Evolutionary conservation across 2,329 filamentous ascomycete genomes (phyloP), one percentile per base, ranked within the genome.

Genomic region (Leptodontidium sp.): DNA sequence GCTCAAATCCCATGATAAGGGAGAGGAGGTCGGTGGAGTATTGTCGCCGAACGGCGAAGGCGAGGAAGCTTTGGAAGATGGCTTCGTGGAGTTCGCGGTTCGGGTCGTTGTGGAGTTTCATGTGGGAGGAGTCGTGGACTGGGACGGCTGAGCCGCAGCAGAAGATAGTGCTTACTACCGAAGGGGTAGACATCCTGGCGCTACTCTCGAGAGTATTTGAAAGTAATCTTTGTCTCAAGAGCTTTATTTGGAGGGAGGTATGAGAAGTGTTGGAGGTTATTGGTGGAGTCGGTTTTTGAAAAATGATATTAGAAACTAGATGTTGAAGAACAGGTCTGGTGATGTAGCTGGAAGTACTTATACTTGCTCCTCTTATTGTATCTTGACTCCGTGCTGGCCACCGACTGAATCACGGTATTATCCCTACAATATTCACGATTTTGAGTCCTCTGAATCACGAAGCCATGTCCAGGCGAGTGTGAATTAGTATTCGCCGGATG

Each of bases 31-130:
- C 70, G 21, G 62, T 50, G 35, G 62, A 9, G 43, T 62, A 35
- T 63, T 72, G 70, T 38, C 64, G 52, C 24, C 70, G 68, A 8
- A 65, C 50, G 4, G 72, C 70, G 58, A 69, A 76, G 1, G 26
- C 47, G 21, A 75, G 43, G 59, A 76, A 75, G 38, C 71, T 72
- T 2, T 61, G 61, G 62, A 73, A 71, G 35, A 74, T 70, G 14
- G 67, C 68, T 35, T 72, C 68, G 53, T 76, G 73, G 15, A 73
- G 53, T 53, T 68, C 68, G 17, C 74, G 68, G 38, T 76, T 72
- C 4, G 69, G 72, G 47, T 76, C 70, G 47, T 75, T 68, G 57
- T 72, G 64, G 1, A 66, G 67, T 62, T 71, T 75, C 17, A 61
- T 50, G 14, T 65, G 29, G 6, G 50, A 45, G 21, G 45, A 24